Percentiles rank a stretch among this genome's conserved stretches.
phyloP scores from a whole-genome alignment of 805 yeast genomes.

The Zygosaccharomyces bisporus region DNA sequence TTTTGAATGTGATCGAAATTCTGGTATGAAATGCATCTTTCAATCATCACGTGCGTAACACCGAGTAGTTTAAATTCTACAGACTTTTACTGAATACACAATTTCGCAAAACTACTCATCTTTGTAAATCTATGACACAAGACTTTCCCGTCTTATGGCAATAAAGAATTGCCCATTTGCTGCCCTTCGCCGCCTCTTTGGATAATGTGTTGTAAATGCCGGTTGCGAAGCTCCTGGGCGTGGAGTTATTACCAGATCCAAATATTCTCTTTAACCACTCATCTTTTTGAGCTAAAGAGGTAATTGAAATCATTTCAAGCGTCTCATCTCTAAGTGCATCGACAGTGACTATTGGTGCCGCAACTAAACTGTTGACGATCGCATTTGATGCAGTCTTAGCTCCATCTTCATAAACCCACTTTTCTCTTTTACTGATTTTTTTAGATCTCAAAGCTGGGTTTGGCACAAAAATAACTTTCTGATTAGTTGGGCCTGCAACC shows the following conservation, averaged over 20 bases:
- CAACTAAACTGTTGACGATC: constrained; percentile 51
- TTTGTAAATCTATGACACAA: constrained; percentile 60
- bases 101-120: constrained; percentile 33
- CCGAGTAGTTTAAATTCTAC: not conserved
- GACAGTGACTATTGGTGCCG: constrained; percentile 71
- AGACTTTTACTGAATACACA: constrained; percentile 6
- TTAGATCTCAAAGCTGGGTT: constrained; percentile 80
- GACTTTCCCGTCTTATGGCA: constrained; percentile 77
- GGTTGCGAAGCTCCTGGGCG: constrained; percentile 75
- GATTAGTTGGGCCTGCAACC: constrained; percentile 30
- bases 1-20: too few species aligned
- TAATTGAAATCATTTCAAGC: constrained; percentile 73
- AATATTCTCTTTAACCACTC: constrained; percentile 72
- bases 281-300: constrained; percentile 71
- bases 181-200: constrained; percentile 69
- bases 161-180: constrained; percentile 70
- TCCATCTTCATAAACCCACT: constrained; percentile 71
- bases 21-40: not conserved
- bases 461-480: constrained; percentile 62
- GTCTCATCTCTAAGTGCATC: constrained; percentile 80
- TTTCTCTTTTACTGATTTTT: constrained; percentile 70
- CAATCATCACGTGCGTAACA: not conserved
- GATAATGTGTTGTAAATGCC: constrained; percentile 67
- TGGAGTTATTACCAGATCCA: constrained; percentile 72
- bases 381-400: constrained; percentile 57